Base-by-base conservation (phyloP, 345 rosid genomes). In the Bruguiera gymnorhiza region DNA sequence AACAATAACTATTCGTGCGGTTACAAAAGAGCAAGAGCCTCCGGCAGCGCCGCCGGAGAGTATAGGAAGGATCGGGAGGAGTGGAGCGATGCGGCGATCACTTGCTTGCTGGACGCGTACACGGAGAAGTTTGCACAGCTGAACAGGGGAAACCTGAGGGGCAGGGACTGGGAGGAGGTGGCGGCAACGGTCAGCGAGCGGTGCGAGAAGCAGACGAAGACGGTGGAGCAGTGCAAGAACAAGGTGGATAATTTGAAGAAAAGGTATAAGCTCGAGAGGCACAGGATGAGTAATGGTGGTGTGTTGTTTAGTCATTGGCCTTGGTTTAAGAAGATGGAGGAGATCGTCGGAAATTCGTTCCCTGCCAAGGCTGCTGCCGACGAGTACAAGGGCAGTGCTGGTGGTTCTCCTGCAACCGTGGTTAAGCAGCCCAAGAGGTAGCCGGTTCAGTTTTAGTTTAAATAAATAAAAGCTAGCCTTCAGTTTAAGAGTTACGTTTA, bases 401-500 rank as follows among this genome's bases (percentile, higher is more conserved):
- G 78, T 74, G 82, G 79, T 74, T 79, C 84, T 60, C 60, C 84
- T 52, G 81, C 77, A 7, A 73, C 67, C 81, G 58, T 83, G 9
- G 69, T 70, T 10, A 84, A 81, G 84, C 92, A 81, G 56, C 70
- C 86, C 11, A 86, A 82, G 76, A 89, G 92, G 92, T 89, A 82
- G 18, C 11, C 51, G 30, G 26, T 58, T 68, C 46, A 59, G 23
- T 34, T 64, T 65, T 67, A 26, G 30, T 3, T 74, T 32, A 31
- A 13, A 46, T 31, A 53, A 2, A 27, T 57, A 60, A 48, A 60
- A 43, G 16, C 9, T 30, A 66, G 53, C 30, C 21, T 0, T 19
- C 57, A 39, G 52, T 4, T 24, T 27, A 46, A 43, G 36, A 36
- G 9, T 37, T n/a, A 31, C 30, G n/a, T 66, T 20, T n/a, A 7